These are phyloP conservation scores for Calocybe indica DNA, from an alignment of 768 basidiomycete species.

Conservation along the genomic window DNA sequence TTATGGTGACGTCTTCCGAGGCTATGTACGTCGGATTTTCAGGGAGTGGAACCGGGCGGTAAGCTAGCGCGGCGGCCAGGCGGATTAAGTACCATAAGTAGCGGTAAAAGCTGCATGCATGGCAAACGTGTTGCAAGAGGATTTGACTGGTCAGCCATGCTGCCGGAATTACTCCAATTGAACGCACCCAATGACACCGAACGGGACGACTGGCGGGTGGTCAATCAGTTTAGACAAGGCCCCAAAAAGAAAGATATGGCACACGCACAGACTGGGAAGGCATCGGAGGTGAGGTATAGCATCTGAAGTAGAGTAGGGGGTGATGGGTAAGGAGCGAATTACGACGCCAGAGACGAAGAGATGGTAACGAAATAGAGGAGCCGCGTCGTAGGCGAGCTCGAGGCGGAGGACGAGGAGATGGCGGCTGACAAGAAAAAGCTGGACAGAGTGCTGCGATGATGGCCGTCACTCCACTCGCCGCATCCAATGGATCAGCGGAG, in stretches of 20 bases:
- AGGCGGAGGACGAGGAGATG: background rate
- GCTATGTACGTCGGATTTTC: conserved; percentile 88
- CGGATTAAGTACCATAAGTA: conserved; percentile 93
- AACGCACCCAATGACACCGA: conserved; percentile 78
- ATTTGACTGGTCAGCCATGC: background rate
- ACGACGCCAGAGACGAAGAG: conserved; percentile 30
- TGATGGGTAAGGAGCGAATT: conserved; percentile 31
- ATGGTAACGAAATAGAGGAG: background rate
- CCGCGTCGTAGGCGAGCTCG: background rate
- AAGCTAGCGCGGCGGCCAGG: conserved; percentile 68
- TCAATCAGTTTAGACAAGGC: conserved; percentile 11
- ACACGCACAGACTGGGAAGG: conserved; percentile 83
- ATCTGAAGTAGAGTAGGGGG: conserved; percentile 31
- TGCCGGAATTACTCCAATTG: background rate
- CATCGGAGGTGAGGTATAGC: conserved; percentile 89
- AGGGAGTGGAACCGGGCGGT: conserved; percentile 86
- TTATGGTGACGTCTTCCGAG: conserved; percentile 91
- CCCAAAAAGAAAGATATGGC: background rate
- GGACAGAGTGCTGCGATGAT: background rate
- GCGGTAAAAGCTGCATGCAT: conserved; percentile 69
- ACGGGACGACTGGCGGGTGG: conserved; percentile 70
- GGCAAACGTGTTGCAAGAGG: conserved; percentile 8
- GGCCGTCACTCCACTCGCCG: background rate
- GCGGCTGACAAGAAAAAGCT: conserved; percentile 6
- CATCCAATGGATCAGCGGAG: conserved; percentile 1